Evolutionary conservation across 2,329 filamentous ascomycete genomes (phyloP).

Genomic region (Pseudogymnoascus sp.): DNA sequence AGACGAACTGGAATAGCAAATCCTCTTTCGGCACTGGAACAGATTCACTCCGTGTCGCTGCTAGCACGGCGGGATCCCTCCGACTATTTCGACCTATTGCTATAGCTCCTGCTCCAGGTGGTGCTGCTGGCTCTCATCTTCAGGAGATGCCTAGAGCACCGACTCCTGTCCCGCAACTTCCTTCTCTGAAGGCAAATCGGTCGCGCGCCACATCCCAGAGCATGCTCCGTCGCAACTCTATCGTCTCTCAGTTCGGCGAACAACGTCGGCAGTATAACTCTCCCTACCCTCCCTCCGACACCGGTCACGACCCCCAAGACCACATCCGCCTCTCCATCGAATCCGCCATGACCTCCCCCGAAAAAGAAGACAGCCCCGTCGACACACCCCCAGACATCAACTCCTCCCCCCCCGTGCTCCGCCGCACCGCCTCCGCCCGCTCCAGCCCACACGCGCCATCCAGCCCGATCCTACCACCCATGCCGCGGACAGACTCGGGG

Average conservation of each 20-base stretch:
- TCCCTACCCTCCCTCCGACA: conserved; percentile 35
- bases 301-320: conserved; percentile 30
- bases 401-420: conserved; percentile 81
- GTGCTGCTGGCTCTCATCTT: conserved; percentile 45
- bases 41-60: conserved; percentile 81
- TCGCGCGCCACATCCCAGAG: conserved; percentile 36
- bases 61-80: conserved; percentile 82
- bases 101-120: conserved; percentile 41
- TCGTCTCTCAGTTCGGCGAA: conserved; percentile 40
- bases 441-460: conserved; percentile 74
- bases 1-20: conserved; percentile 65
- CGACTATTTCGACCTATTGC: conserved; percentile 73
- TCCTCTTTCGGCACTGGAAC: conserved; percentile 65
- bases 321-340: conserved; percentile 35
- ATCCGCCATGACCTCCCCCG: conserved; percentile 42
- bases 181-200: conserved; percentile 32
- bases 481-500: conserved; percentile 62
- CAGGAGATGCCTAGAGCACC: conserved; percentile 71
- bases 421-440: conserved; percentile 53
- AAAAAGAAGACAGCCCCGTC: conserved; percentile 43
- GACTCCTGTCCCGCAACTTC: conserved; percentile 58
- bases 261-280: conserved; percentile 32
- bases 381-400: conserved; percentile 76
- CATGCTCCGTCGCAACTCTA: conserved; percentile 55
- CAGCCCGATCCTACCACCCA: conserved; percentile 53